These are phyloP conservation scores for Cordyceps javanica DNA, from an alignment of 2,329 filamentous ascomycete genomes.

Conservation along the genomic window DNA sequence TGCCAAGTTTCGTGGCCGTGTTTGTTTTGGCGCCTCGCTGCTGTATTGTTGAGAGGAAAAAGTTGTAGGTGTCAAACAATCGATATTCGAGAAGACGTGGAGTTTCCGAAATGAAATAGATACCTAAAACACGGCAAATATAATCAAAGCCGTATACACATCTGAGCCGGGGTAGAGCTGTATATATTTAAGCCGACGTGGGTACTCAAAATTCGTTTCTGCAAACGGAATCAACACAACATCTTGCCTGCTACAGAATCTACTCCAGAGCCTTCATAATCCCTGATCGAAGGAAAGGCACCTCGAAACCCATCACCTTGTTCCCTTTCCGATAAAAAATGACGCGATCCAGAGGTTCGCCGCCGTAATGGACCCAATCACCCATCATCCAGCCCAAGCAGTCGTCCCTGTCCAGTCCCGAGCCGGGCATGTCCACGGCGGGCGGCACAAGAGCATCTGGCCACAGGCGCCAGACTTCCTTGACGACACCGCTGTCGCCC, in stretches of 20 bases:
- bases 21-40: no score
- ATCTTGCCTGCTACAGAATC: not conserved
- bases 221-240: not conserved
- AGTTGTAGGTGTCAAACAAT: no score
- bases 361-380: conserved; percentile 31
- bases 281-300: conserved; percentile 27
- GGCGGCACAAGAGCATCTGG: conserved; percentile 14
- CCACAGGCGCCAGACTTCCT: conserved; percentile 26
- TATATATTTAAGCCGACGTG: no score
- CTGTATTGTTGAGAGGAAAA: no score
- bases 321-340: conserved; percentile 23
- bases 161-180: no score
- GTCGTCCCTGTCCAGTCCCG: conserved; percentile 17
- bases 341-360: conserved; percentile 27
- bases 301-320: conserved; percentile 25
- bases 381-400: conserved; percentile 27
- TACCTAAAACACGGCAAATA: no score
- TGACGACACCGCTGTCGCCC: conserved; percentile 11
- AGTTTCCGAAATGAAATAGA: no score
- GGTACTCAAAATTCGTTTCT: no score
- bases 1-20: no score
- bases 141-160: no score
- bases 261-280: conserved; percentile 14
- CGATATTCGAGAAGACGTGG: no score
- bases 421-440: conserved; percentile 24